Evolutionary conservation across 2,329 filamentous ascomycete genomes (phyloP), one percentile per base, ranked within the genome.

Genomic region (Cladosporium colombiae): DNA sequence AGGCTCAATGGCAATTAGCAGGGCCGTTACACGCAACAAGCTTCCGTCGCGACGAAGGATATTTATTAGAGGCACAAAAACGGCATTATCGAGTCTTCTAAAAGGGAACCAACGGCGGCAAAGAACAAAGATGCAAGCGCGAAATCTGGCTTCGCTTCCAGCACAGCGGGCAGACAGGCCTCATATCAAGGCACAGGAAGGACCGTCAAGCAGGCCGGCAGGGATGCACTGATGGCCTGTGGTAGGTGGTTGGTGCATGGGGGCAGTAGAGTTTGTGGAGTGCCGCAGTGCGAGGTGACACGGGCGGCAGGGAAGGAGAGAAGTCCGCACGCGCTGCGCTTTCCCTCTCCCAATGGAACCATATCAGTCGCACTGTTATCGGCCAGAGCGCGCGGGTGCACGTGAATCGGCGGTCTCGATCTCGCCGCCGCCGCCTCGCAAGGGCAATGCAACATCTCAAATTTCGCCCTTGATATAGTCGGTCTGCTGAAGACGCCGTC

Each of bases 131-230:
- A 33, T 55, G 56, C 56, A 27, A 29, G 35, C 23, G n/a, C 37
- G 25, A 14, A 25, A 59, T 59, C 23, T 40, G 27, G 21, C 23
- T 46, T 35, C 23, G 14, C 35, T 46, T 35, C 23, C 56, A 46
- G 18, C 31, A 59, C 25, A 14, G 37, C 25, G 56, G 56, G 56
- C 37, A 23, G 56, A 59, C 14, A 11, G 33, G 33, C 37, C 33
- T 29, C 56, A 59, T 59, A 59, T 59, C 56, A 59, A 59, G 56
- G 56, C 56, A 37, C n/a, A n/a, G 55, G 11, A 59, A 27, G 56
- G 21, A 46, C n/a, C n/a, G 40, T 23, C 21, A 21, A 27, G 37
- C 35, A n/a, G 56, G 55, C 35, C 29, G 25, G 29, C 55, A 53
- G 50, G 56, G 35, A 23, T 29, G 56, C 56, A 46, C 35, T 37